A percentile compares a stretch with the other conserved stretches of the same genome.
phyloP scores from a whole-genome alignment of 345 rosid genomes.

The Eucalyptus virginea region DNA sequence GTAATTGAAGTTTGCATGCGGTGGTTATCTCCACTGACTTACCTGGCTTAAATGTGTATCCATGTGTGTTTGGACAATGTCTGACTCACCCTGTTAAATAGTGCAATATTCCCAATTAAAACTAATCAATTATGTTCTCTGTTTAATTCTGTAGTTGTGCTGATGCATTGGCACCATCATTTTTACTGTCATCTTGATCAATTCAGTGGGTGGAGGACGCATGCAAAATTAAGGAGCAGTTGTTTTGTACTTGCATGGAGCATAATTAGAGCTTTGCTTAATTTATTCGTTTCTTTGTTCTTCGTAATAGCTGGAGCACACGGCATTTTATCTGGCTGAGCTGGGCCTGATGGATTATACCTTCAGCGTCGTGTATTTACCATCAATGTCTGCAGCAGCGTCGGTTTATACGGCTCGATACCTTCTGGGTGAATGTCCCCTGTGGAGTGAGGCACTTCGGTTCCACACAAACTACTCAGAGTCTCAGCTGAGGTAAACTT shows the following conservation, averaged over 20 bases:
- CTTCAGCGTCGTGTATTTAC: neutral
- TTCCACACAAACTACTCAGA: neutral
- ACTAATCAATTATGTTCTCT: neutral
- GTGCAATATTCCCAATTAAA: neutral
- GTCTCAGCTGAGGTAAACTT: neutral
- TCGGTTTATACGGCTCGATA: neutral
- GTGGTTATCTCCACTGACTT: neutral
- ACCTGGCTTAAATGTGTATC: neutral
- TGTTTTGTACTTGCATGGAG: neutral
- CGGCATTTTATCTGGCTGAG: neutral
- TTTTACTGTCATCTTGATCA: neutral
- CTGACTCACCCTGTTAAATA: neutral
- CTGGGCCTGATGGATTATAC: neutral
- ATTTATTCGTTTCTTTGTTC: neutral
- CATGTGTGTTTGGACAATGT: neutral
- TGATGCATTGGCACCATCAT: neutral
- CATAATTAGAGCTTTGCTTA: neutral
- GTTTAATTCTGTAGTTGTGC: neutral
- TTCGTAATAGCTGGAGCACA: neutral
- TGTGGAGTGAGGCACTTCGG: neutral
- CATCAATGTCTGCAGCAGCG: neutral
- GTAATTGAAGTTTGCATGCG: neutral
- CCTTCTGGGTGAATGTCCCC: neutral
- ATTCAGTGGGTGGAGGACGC: too few species aligned
- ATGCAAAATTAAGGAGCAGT: too few species aligned